These are phyloP conservation scores for Saposhnikovia divaricata DNA, from an alignment of 129 eudicot species.

Conservation along the genomic window DNA sequence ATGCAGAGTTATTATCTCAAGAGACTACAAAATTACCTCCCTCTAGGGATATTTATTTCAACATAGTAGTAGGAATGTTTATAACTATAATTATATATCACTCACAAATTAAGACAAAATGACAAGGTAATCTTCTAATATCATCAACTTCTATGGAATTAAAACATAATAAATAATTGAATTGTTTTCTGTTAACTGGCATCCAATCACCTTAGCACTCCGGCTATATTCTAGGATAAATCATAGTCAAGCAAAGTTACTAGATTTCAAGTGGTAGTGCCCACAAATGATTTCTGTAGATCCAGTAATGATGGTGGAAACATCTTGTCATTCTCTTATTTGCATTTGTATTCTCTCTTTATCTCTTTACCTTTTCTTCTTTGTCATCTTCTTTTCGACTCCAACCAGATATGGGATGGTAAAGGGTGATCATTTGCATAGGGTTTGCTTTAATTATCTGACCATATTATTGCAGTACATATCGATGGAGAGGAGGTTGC, in stretches of 20 bases:
- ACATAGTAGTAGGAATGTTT: constrained; percentile 16
- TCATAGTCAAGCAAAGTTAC: background rate
- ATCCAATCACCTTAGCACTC: background rate
- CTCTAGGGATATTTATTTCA: constrained; percentile 18
- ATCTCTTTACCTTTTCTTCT: background rate
- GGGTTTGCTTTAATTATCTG: too few relatives aligned
- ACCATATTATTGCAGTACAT: constrained; percentile 45
- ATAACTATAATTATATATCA: background rate
- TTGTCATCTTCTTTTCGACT: background rate
- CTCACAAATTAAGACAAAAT: background rate
- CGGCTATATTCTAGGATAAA: background rate
- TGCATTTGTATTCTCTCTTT: background rate
- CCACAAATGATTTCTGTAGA: background rate
- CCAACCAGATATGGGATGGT: background rate
- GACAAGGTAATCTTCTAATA: constrained; percentile 10
- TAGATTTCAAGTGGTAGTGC: background rate
- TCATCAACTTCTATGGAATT: background rate
- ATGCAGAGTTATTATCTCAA: constrained; percentile 53
- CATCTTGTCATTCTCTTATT: background rate
- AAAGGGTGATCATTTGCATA: background rate
- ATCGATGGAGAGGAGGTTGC: constrained; percentile 71
- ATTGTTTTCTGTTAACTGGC: background rate
- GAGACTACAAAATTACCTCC: constrained; percentile 35
- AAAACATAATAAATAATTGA: background rate
- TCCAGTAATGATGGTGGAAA: background rate